Conservation (phyloP, 805 yeast genomes). For the Yamadazyma philogaea region DNA sequence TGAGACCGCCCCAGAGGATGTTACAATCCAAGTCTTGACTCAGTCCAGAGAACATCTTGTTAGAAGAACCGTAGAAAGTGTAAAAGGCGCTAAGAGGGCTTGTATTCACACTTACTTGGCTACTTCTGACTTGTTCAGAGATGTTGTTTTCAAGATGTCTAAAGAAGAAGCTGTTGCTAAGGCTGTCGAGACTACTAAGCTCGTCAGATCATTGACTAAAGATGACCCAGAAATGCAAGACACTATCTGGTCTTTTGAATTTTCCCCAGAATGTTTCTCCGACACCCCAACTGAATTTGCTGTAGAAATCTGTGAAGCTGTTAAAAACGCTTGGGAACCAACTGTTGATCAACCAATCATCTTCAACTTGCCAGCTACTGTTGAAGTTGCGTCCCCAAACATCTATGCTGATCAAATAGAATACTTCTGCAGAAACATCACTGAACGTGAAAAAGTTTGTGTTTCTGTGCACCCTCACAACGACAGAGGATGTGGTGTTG, state of each 20-base stretch:
- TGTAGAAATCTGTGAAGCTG: conserved; percentile 75
- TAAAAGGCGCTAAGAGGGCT: conserved; percentile 70
- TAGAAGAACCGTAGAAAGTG: conserved; percentile 69
- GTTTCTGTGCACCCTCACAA: conserved; percentile 75
- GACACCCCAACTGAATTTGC: conserved; percentile 75
- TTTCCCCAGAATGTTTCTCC: conserved; percentile 75
- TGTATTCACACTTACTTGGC: conserved; percentile 73
- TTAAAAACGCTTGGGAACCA: conserved; percentile 76
- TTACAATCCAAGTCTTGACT: conserved; percentile 66
- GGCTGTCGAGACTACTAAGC: conserved; percentile 68
- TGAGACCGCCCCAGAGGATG: conserved; percentile 75
- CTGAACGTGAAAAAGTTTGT: conserved; percentile 68
- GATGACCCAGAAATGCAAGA: conserved; percentile 65
- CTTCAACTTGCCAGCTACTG: conserved; percentile 79
- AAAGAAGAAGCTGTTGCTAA: conserved; percentile 62
- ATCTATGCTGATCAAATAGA: conserved; percentile 79
- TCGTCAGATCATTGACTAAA: conserved; percentile 67
- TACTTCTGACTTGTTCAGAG: conserved; percentile 71
- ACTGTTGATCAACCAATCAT: conserved; percentile 70
- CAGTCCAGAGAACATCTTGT: conserved; percentile 76
- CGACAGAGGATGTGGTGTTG: conserved; percentile 82
- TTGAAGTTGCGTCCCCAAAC: conserved; percentile 73
- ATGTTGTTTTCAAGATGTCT: conserved; percentile 71
- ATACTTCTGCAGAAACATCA: conserved; percentile 63
- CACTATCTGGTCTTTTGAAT: conserved; percentile 69